These are phyloP conservation scores for Annulohypoxylon moriforme DNA, from an alignment of 495 filamentous ascomycete species.

Conservation along the genomic window DNA sequence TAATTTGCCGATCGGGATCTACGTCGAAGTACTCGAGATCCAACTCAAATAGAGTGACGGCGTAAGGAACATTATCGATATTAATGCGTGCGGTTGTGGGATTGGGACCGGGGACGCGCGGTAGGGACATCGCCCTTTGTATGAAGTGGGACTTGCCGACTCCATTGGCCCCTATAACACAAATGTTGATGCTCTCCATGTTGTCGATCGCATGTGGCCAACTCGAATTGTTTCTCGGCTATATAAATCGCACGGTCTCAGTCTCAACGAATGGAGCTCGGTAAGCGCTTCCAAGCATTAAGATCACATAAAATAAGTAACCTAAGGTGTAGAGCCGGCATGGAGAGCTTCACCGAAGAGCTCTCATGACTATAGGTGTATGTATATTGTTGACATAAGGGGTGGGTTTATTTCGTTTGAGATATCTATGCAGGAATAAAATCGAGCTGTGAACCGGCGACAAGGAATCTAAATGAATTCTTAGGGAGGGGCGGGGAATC, in stretches of 20 bases:
- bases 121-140: slow-evolving; percentile 78
- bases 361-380: slow-evolving; percentile 34
- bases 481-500: slow-evolving; percentile 4
- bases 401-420: neutral
- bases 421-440: slow-evolving; percentile 16
- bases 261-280: slow-evolving; percentile 5
- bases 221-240: slow-evolving; percentile 13
- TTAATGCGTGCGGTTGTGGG: slow-evolving; percentile 74
- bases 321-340: slow-evolving; percentile 18
- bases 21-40: slow-evolving; percentile 74
- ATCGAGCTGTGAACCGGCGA: neutral
- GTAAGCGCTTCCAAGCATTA: slow-evolving; percentile 13
- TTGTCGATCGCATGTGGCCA: slow-evolving; percentile 17
- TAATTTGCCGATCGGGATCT: slow-evolving; percentile 71
- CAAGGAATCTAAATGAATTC: neutral
- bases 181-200: slow-evolving; percentile 82
- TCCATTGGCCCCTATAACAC: slow-evolving; percentile 80
- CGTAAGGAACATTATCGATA: slow-evolving; percentile 78
- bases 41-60: slow-evolving; percentile 84
- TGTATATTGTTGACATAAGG: neutral
- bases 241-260: slow-evolving; percentile 2
- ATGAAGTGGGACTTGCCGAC: slow-evolving; percentile 94
- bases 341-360: slow-evolving; percentile 15
- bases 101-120: slow-evolving; percentile 64
- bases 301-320: slow-evolving; percentile 25